Base-by-base conservation (phyloP, 352 stramenopile species). In the Phytophthora sansomeana region DNA sequence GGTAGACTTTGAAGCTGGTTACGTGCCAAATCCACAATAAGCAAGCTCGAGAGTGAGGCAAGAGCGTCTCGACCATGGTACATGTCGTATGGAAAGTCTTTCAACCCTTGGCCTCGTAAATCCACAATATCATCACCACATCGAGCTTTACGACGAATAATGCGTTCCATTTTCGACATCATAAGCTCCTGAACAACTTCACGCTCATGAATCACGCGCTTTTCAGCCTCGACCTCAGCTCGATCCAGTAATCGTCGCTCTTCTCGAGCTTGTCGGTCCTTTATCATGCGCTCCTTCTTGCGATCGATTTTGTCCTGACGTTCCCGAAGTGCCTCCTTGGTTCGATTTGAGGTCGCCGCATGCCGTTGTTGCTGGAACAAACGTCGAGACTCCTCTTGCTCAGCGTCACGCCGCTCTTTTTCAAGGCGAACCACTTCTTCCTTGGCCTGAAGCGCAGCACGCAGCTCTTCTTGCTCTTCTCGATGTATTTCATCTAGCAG, bases 21-120 rank as follows among this genome's bases (percentile, higher is more conserved):
- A n/a, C 68, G 61, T 3, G 78, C 73, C 36, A 94, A 44, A 53
- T 89, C 83, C 13, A 94, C 39, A 21, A 91, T 79, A n/a, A 93
- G 47, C 24, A 93, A 56, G 58, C 77, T 88, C 6, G 85, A 87
- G 4, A 93, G 69, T 14, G 75, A 66, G 30, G 67, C 66, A 9
- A 92, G 63, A 0, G 78, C 72, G 26, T 90, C 80, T 47, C 78
- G 78, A 7, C 83, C 85, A 44, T 81, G 75, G 38, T 77, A 90
- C 29, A 88, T 54, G 10, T 73, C 42, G 0, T 54, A 11, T 10
- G 85, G 83, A 2, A 93, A 14, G 21, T 78, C 73, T 9, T 72
- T 74, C 3, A 93, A 35, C 2, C 38, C 32, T 0, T 61, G 78
- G 33, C 60, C 58, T 6, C 71, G 67, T 13, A 89, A 51, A 30